These are phyloP conservation scores for Podila horticola DNA, from an alignment of 192 early-diverging fungal species.

Conservation along the genomic window DNA sequence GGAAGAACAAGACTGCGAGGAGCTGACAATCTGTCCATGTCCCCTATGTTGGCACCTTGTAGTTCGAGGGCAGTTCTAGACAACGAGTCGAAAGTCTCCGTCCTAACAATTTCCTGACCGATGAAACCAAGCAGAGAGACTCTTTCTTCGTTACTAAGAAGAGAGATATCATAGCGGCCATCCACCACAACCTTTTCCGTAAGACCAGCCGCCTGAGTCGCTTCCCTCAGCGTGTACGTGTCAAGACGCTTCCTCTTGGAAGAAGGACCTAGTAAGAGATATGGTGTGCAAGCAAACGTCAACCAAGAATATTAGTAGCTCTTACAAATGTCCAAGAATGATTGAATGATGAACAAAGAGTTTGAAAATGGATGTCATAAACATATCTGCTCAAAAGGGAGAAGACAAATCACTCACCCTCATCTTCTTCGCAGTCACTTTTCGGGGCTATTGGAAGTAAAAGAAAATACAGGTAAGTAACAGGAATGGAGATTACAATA, in stretches of 20 bases:
- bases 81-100: background rate
- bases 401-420: background rate
- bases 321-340: background rate
- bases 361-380: too few relatives aligned
- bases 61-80: background rate
- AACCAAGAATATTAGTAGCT: too few relatives aligned
- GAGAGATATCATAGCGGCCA: constrained; percentile 7
- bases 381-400: background rate
- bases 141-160: constrained; percentile 25
- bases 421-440: constrained; percentile 15
- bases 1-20: constrained; percentile 3
- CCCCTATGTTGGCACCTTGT: background rate
- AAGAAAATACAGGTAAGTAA: background rate
- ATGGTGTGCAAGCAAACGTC: background rate
- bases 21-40: constrained; percentile 5
- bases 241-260: constrained; percentile 9
- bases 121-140: constrained; percentile 13
- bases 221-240: background rate
- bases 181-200: constrained; percentile 19
- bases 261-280: constrained; percentile 7
- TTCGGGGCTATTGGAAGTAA: constrained; percentile 14
- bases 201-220: constrained; percentile 11
- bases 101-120: background rate
- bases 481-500: too few relatives aligned
- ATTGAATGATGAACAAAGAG: too few relatives aligned